A percentile compares a stretch with the other conserved stretches of the same genome.
Conservation (phyloP, 108 stramenopile genomes). For the Schizochytrium sp. region DNA sequence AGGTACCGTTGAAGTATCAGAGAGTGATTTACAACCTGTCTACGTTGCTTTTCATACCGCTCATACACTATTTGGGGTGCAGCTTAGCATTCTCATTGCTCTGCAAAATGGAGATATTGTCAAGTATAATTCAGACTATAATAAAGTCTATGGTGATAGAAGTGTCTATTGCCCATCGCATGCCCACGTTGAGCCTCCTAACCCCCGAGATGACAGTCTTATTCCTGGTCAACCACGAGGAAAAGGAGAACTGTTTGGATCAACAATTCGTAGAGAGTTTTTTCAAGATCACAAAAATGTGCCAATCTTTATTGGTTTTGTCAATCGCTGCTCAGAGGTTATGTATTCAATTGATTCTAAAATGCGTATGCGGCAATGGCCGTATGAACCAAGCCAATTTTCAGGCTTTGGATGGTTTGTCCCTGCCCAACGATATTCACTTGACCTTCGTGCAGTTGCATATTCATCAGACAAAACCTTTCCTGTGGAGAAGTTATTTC, state of each 20-base stretch:
- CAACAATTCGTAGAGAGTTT: conserved; percentile 52
- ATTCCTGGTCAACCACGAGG: not conserved
- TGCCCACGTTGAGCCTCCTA: conserved; percentile 36
- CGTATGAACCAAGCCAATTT: conserved; percentile 31
- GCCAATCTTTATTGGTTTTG: not conserved
- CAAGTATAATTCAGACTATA: conserved; percentile 23
- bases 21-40: not conserved
- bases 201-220: not conserved
- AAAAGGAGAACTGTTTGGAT: conserved; percentile 39
- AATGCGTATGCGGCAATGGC: conserved; percentile 41
- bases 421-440: conserved; percentile 3
- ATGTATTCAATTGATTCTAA: conserved; percentile 29
- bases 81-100: conserved; percentile 44
- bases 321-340: conserved; percentile 33
- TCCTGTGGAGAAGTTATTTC: conserved; percentile 47
- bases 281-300: not conserved
- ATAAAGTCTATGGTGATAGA: conserved; percentile 7
- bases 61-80: conserved; percentile 36
- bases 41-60: conserved; percentile 29
- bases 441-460: not conserved
- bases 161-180: conserved; percentile 26
- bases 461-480: not conserved
- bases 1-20: not conserved
- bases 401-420: conserved; percentile 52
- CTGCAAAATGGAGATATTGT: conserved; percentile 50